A percentile compares a stretch with the other conserved stretches of the same genome.
Conservation (phyloP, 108 stramenopile genomes). For the Seminavis robusta region DNA sequence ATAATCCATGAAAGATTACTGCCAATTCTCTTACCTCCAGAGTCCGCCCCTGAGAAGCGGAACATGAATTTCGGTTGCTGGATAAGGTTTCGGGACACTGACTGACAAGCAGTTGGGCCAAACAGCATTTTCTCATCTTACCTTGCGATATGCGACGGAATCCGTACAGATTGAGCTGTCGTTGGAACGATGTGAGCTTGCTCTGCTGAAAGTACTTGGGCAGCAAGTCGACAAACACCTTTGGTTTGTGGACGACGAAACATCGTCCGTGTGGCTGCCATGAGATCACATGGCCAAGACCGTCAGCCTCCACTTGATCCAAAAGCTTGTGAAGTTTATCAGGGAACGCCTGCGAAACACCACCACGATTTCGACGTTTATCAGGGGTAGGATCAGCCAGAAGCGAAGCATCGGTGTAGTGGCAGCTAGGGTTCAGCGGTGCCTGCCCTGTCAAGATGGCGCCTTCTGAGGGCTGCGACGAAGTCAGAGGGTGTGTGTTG, state of each 20-base stretch:
- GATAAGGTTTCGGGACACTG: no score
- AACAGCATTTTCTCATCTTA: no score
- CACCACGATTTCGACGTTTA: conserved; percentile 36
- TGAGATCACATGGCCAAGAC: conserved; percentile 51
- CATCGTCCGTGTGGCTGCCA: conserved; percentile 81
- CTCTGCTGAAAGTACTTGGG: conserved; percentile 29
- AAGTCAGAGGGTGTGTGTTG: no score
- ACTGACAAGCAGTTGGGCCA: no score
- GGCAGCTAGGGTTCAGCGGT: no score
- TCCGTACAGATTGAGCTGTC: conserved; percentile 80
- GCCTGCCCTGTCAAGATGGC: no score
- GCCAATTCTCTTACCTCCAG: no score
- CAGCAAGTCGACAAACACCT: conserved; percentile 46
- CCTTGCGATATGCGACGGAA: conserved; percentile 44
- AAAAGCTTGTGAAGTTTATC: conserved; percentile 65
- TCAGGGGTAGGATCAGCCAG: conserved; percentile 23
- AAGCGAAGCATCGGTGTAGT: conserved; percentile 20
- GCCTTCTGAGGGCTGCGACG: no score
- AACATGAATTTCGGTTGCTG: no score
- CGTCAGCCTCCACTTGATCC: conserved; percentile 50
- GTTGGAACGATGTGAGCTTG: conserved; percentile 79
- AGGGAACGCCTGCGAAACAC: conserved; percentile 62
- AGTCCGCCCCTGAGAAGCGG: no score
- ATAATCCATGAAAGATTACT: no score
- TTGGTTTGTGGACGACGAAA: conserved; percentile 72